Evolutionary conservation across 2,329 filamentous ascomycete species (phyloP).

Genomic region (Xylaria sp.): DNA sequence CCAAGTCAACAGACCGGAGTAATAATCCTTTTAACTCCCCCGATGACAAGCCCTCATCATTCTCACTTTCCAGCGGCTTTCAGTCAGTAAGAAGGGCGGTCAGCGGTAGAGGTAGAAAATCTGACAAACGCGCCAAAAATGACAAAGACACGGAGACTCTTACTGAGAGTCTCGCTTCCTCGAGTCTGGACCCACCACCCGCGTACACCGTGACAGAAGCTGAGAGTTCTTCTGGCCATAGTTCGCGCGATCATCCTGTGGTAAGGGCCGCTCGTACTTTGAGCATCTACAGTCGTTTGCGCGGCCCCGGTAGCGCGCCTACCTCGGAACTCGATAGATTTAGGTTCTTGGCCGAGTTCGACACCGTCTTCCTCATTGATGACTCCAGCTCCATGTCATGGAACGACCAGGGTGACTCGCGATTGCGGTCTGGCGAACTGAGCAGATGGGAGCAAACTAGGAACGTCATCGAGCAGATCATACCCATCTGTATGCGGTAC

Average conservation of each 20-base stretch:
- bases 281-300: conserved; percentile 25
- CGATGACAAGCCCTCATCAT: conserved; percentile 28
- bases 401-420: conserved; percentile 59
- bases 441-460: conserved; percentile 77
- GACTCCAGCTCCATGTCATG: conserved; percentile 86
- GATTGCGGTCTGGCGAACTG: not conserved
- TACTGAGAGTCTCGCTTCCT: conserved; percentile 10
- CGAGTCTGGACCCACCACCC: conserved; percentile 40
- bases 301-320: not conserved
- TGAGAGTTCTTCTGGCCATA: conserved; percentile 17
- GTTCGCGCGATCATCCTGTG: conserved; percentile 6
- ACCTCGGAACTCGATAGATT: conserved; percentile 42
- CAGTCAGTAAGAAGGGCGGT: conserved; percentile 33
- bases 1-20: conserved; percentile 15
- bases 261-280: conserved; percentile 1
- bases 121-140: conserved; percentile 3
- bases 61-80: conserved; percentile 31
- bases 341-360: conserved; percentile 80
- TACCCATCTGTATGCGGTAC: conserved; percentile 82
- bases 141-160: not conserved
- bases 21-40: conserved; percentile 10
- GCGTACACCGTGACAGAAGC: conserved; percentile 35
- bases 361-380: conserved; percentile 91
- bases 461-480: conserved; percentile 76
- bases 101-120: conserved; percentile 23